A percentile compares a stretch with the other conserved stretches of the same genome.
Conservation (phyloP, 2,329 filamentous ascomycete genomes). For the Boeremia exigua region DNA sequence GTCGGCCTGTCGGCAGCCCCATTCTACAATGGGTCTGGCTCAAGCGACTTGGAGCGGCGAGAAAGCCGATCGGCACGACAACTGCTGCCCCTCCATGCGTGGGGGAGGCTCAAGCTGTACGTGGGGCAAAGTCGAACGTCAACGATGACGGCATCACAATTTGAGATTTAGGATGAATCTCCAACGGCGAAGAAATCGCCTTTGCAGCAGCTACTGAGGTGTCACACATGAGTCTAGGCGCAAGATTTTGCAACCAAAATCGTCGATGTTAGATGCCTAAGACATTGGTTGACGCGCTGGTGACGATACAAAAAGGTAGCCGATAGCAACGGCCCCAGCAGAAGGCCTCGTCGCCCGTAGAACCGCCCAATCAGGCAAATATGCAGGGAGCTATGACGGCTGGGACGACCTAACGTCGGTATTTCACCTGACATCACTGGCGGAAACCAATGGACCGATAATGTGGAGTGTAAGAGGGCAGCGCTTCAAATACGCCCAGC, state of each 20-base stretch:
- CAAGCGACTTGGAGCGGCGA: constrained; percentile 6
- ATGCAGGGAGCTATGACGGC: constrained; percentile 20
- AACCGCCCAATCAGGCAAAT: constrained; percentile 31
- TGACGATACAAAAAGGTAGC: constrained; percentile 27
- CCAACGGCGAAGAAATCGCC: not conserved
- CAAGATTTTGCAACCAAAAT: not conserved
- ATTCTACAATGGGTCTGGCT: constrained; percentile 12
- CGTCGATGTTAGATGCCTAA: constrained; percentile 2
- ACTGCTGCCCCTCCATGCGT: constrained; percentile 7
- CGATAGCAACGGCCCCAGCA: constrained; percentile 11
- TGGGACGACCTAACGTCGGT: constrained; percentile 17
- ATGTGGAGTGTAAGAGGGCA: constrained; percentile 25
- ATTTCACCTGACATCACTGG: constrained; percentile 44
- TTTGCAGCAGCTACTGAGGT: not conserved
- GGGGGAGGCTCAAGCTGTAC: constrained; percentile 15
- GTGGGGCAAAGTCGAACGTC: constrained; percentile 12
- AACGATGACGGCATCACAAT: constrained; percentile 12
- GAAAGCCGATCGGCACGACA: constrained; percentile 12
- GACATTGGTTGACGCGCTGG: constrained; percentile 31
- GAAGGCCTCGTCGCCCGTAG: constrained; percentile 12
- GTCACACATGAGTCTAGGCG: not conserved
- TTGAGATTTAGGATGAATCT: constrained; percentile 1
- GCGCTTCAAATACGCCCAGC: constrained; percentile 33
- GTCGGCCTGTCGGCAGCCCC: constrained; percentile 14
- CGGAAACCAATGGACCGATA: constrained; percentile 35